Conservation (phyloP, 2,329 filamentous ascomycete genomes). For the Pseudohalonectria lignicola region DNA sequence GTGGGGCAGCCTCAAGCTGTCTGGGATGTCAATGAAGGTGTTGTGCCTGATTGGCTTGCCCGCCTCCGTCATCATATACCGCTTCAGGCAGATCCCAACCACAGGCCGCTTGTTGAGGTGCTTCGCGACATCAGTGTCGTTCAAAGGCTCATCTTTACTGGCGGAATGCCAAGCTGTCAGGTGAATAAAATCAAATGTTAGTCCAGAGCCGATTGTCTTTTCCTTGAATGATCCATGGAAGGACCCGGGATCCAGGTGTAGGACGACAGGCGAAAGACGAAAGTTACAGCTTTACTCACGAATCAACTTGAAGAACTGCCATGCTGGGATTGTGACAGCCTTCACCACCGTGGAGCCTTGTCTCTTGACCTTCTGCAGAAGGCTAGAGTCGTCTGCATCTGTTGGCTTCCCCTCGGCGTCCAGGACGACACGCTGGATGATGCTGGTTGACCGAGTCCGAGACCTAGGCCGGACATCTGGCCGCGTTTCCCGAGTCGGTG, state of each 20-base stretch:
- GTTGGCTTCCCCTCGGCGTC: slow-evolving; percentile 36
- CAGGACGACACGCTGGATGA: slow-evolving; percentile 49
- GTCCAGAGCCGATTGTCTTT: too few relatives aligned
- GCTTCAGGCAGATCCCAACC: slow-evolving; percentile 84
- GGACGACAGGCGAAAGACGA: too few relatives aligned
- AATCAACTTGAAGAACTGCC: slow-evolving; percentile 93
- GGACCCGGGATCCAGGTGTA: too few relatives aligned
- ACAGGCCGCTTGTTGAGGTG: slow-evolving; percentile 82
- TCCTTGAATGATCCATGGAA: too few relatives aligned
- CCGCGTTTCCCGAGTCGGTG: slow-evolving; percentile 4
- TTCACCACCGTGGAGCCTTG: slow-evolving; percentile 48
- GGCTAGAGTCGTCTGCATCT: slow-evolving; percentile 26
- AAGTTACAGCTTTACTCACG: too few relatives aligned
- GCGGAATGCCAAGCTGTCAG: slow-evolving; percentile 70
- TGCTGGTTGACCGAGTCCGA: slow-evolving; percentile 43
- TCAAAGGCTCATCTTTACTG: slow-evolving; percentile 37
- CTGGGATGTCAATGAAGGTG: slow-evolving; percentile 84
- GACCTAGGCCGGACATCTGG: slow-evolving; percentile 19
- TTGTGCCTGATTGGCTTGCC: slow-evolving; percentile 62
- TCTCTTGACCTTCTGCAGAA: slow-evolving; percentile 31
- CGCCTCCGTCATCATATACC: slow-evolving; percentile 65
- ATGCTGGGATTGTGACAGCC: slow-evolving; percentile 89
- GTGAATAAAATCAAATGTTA: too few relatives aligned
- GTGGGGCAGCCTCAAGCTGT: slow-evolving; percentile 69
- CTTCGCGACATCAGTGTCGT: slow-evolving; percentile 72